These are phyloP conservation scores for Phytophthora cryptogea DNA, from an alignment of 352 stramenopile genomes.

Conservation along the genomic window DNA sequence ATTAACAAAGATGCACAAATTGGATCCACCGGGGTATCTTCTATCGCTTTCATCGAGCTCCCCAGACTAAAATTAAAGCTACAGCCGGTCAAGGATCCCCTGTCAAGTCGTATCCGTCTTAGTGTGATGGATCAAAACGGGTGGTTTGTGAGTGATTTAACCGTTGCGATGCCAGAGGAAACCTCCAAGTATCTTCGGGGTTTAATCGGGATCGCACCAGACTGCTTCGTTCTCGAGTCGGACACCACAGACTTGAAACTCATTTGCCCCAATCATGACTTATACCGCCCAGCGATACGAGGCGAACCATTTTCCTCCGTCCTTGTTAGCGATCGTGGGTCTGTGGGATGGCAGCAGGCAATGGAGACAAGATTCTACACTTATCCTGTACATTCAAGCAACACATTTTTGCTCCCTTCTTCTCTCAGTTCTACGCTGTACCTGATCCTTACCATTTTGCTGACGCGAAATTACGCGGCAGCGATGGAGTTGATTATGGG, in stretches of 20 bases:
- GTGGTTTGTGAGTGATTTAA: constrained; percentile 83
- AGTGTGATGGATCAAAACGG: constrained; percentile 82
- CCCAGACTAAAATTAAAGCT: constrained; percentile 98
- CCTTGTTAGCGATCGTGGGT: constrained; percentile 78
- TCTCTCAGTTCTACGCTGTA: constrained; percentile 97
- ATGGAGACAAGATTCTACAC: constrained; percentile 96
- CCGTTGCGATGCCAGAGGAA: constrained; percentile 35
- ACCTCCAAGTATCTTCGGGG: constrained; percentile 56
- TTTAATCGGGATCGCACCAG: constrained; percentile 54
- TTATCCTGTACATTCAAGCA: constrained; percentile 97
- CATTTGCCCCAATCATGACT: constrained; percentile 81
- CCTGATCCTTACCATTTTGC: constrained; percentile 97
- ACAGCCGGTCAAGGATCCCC: constrained; percentile 55
- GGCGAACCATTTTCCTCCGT: constrained; percentile 83
- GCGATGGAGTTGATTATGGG: constrained; percentile 96
- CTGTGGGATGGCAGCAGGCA: constrained; percentile 82
- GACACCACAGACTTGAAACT: constrained; percentile 80
- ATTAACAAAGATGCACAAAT: constrained; percentile 32
- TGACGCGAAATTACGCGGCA: constrained; percentile 93
- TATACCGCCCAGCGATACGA: constrained; percentile 76
- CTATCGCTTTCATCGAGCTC: constrained; percentile 96
- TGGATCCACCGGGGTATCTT: constrained; percentile 18
- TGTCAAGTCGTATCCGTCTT: constrained; percentile 55
- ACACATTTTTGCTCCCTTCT: constrained; percentile 94
- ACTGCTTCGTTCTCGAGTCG: constrained; percentile 78